A percentile compares a stretch with the other conserved stretches of the same genome.
Conservation (phyloP, 495 filamentous ascomycete species). For the Podospora pseudocomata region DNA sequence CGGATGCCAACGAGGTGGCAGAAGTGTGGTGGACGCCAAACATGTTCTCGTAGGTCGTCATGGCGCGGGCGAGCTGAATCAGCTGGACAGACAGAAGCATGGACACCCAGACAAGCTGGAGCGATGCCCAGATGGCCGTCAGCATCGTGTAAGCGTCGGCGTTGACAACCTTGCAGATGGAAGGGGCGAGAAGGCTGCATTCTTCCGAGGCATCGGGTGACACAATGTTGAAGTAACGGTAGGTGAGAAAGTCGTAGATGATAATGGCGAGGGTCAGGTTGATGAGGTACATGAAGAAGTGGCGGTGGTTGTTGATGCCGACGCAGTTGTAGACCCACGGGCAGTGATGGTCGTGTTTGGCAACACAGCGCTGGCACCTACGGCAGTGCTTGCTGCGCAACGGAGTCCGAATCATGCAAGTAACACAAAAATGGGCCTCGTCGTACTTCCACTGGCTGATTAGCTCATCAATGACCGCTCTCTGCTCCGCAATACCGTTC, state of each 20-base stretch:
- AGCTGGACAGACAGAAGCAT: slow-evolving; percentile 94
- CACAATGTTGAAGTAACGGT: slow-evolving; percentile 39
- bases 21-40: slow-evolving; percentile 56
- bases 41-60: slow-evolving; percentile 97
- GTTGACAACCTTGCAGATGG: slow-evolving; percentile 67
- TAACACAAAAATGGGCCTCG: slow-evolving; percentile 87
- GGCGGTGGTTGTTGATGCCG: slow-evolving; percentile 88
- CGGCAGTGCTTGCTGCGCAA: slow-evolving; percentile 93
- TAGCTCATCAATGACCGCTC: slow-evolving; percentile 79
- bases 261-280: slow-evolving; percentile 72
- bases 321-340: slow-evolving; percentile 98
- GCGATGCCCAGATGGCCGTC: slow-evolving; percentile 67
- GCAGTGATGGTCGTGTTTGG: slow-evolving; percentile 97
- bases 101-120: slow-evolving; percentile 89
- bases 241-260: slow-evolving; percentile 50
- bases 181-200: slow-evolving; percentile 73
- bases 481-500: slow-evolving; percentile 80
- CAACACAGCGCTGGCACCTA: slow-evolving; percentile 84
- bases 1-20: slow-evolving; percentile 67
- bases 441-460: slow-evolving; percentile 84
- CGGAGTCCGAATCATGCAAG: slow-evolving; percentile 89
- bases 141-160: slow-evolving; percentile 81
- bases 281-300: slow-evolving; percentile 87
- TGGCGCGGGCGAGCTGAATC: slow-evolving; percentile 81
- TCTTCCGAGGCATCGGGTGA: slow-evolving; percentile 36